Conservation (phyloP, 768 basidiomycete genomes). For the Podaxis sp. region DNA sequence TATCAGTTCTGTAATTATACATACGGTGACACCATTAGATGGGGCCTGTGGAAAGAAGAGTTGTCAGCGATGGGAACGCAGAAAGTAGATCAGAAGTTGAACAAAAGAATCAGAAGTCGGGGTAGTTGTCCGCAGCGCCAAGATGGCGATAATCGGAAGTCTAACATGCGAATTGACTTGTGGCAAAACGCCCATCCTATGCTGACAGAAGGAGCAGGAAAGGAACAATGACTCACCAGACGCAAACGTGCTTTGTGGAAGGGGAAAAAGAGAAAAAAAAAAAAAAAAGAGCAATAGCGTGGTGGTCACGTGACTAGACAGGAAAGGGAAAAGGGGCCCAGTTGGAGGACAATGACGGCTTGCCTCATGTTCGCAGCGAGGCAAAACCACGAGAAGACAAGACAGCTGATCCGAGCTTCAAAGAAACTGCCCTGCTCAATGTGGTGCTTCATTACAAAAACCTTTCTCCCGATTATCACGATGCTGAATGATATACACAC, state of each 20-base stretch:
- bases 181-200: conserved; percentile 39
- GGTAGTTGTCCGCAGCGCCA: conserved; percentile 38
- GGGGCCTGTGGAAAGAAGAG: not conserved
- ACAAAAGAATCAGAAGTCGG: conserved; percentile 29
- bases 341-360: conserved; percentile 12
- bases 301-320: conserved; percentile 19
- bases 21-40: not conserved
- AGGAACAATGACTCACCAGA: conserved; percentile 19
- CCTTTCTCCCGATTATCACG: conserved; percentile 29
- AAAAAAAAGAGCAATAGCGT: not conserved
- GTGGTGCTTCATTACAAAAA: conserved; percentile 24
- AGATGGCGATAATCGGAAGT: conserved; percentile 40
- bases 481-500: conserved; percentile 19
- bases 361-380: conserved; percentile 45
- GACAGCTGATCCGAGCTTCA: conserved; percentile 28
- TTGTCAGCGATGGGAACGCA: conserved; percentile 4
- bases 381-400: conserved; percentile 24
- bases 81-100: conserved; percentile 17
- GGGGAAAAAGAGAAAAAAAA: conserved; percentile 15
- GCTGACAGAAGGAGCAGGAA: conserved; percentile 8
- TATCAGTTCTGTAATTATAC: not conserved
- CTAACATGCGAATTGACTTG: conserved; percentile 49
- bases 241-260: not conserved
- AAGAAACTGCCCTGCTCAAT: conserved; percentile 22
- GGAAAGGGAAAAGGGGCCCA: conserved; percentile 16